Evolutionary conservation across 352 stramenopile species (phyloP), one percentile per base, ranked within the genome.

Genomic region (Globisporangium perplexum): DNA sequence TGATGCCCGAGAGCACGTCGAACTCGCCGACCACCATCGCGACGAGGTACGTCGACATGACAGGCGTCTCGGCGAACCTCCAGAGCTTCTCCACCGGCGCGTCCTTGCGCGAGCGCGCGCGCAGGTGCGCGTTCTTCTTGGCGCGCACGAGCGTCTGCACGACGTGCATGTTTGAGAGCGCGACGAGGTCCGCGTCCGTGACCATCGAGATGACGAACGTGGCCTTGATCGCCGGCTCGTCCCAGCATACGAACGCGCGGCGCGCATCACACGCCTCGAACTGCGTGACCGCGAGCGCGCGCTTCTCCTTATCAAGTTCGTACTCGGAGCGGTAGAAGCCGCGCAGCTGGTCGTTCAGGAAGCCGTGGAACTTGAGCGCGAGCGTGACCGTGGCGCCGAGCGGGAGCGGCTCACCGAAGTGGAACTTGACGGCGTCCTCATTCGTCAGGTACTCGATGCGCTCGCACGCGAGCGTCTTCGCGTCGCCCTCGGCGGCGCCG

Each of bases 21-120:
- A 99, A 98, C 73, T 98, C 92, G 47, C 95, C 95, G 17, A 99
- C 83, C 52, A 91, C 80, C 63, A 96, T 98, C 2, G 93, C 96
- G 23, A 99, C 72, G 0, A 99, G 72, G 77, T 99, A 99, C 23
- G 95, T 98, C 49, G 86, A 98, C 96, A 99, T 99, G 57, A 96
- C 76, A 0, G 96, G 96, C 23, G 94, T 96, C 60, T 96, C 84
- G 20, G 90, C 72, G 68, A 97, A 98, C 43, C 77, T 80, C 77
- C 79, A 92, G 10, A 81, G 36, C 56, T 90, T 90, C 53, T 90
- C 79, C 22, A 65, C 69, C 1, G 59, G 50, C 11, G 62, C 51
- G 46, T 83, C 67, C n/a, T 58, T 68, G 41, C 77, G 71, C 41
- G 77, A 68, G 15, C 69, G 63, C 44, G 69, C 54, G 17, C 77